A percentile compares a stretch with the other conserved stretches of the same genome.
phyloP scores from a whole-genome alignment of 208 protist genomes.

The Acanthamoeba triangularis region DNA sequence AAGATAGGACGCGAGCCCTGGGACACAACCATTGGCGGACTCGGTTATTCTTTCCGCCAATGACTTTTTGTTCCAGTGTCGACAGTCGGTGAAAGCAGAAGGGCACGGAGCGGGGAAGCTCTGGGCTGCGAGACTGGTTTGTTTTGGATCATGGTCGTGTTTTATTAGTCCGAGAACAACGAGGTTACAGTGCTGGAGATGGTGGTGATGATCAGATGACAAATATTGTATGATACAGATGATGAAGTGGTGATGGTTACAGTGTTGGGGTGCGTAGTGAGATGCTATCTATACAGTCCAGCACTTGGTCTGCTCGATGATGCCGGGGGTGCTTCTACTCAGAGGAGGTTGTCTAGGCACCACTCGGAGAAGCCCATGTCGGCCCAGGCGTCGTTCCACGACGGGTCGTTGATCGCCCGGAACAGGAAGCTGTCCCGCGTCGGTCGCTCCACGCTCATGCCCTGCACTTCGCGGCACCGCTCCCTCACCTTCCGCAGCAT shows the following conservation, averaged over 20 bases:
- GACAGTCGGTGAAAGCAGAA: too few relatives aligned
- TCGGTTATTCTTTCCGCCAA: too few relatives aligned
- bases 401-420: background rate
- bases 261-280: background rate
- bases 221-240: too few relatives aligned
- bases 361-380: background rate
- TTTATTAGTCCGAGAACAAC: too few relatives aligned
- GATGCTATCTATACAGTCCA: background rate
- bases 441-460: background rate
- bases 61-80: too few relatives aligned
- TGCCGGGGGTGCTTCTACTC: background rate
- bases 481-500: background rate
- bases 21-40: too few relatives aligned
- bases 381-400: constrained; percentile 22
- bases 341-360: background rate
- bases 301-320: background rate
- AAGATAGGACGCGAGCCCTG: too few relatives aligned
- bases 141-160: too few relatives aligned
- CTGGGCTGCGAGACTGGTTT: too few relatives aligned
- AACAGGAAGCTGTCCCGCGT: constrained; percentile 4
- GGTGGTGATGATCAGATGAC: too few relatives aligned
- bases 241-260: background rate
- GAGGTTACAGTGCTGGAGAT: too few relatives aligned
- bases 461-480: background rate
- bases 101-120: too few relatives aligned